Conservation (phyloP, 495 filamentous ascomycete genomes). For the Extremus antarcticus region DNA sequence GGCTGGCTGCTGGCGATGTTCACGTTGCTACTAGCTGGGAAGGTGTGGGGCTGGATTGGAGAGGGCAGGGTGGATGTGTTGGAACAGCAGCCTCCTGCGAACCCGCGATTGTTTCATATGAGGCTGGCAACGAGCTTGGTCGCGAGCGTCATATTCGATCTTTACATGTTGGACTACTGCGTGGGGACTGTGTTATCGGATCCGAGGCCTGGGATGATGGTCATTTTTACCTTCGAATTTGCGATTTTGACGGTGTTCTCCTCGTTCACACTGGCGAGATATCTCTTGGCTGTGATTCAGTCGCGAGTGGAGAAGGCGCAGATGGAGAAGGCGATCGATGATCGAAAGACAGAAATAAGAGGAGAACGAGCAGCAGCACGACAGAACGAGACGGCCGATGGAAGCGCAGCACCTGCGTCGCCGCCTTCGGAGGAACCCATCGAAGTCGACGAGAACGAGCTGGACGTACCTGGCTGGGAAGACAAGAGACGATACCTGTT, state of each 20-base stretch:
- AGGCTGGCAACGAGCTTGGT: constrained; percentile 69
- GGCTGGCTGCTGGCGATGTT: constrained; percentile 95
- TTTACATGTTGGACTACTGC: constrained; percentile 67
- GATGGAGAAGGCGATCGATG: constrained; percentile 51
- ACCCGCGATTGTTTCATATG: constrained; percentile 79
- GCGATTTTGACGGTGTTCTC: constrained; percentile 74
- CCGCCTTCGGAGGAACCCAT: constrained; percentile 26
- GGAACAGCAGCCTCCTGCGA: constrained; percentile 89
- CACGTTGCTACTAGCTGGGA: constrained; percentile 76
- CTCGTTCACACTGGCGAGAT: constrained; percentile 64
- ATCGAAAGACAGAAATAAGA: constrained; percentile 44
- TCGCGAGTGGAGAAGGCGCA: constrained; percentile 62
- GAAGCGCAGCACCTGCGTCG: constrained; percentile 34
- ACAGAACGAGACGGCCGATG: constrained; percentile 43
- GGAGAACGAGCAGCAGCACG: constrained; percentile 51
- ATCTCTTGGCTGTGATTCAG: constrained; percentile 69
- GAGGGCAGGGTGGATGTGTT: constrained; percentile 87
- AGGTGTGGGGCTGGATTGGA: constrained; percentile 97
- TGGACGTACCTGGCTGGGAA: constrained; percentile 94
- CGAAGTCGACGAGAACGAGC: constrained; percentile 74
- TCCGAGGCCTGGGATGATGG: constrained; percentile 94
- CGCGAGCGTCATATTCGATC: constrained; percentile 64
- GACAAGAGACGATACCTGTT: constrained; percentile 90
- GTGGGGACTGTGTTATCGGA: constrained; percentile 71
- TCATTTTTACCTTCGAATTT: constrained; percentile 98